phyloP scores from a whole-genome alignment of 352 stramenopile genomes.

The Phytopythium sindhum region DNA sequence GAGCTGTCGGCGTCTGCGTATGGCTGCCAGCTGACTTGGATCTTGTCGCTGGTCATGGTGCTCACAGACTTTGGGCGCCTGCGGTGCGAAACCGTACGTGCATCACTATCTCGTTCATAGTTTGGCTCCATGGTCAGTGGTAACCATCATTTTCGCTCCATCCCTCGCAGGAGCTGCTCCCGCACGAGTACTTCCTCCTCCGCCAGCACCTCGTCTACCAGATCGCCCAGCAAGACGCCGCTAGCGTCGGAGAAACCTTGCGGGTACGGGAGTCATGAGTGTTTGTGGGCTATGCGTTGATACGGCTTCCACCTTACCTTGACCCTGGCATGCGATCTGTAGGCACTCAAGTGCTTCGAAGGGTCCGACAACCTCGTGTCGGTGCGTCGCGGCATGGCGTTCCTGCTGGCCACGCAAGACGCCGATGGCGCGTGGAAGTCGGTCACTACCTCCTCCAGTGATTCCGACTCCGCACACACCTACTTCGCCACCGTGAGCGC shows the following conservation, averaged over 20 bases:
- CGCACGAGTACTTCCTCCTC: constrained; percentile 90
- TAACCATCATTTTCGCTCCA: not conserved
- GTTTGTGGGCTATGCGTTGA: not conserved
- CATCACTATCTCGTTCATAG: not conserved
- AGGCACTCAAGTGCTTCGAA: constrained; percentile 76
- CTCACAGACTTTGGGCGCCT: constrained; percentile 81
- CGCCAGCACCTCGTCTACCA: constrained; percentile 78
- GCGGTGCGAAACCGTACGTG: constrained; percentile 54
- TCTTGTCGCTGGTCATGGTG: constrained; percentile 85
- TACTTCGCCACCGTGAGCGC: constrained; percentile 60
- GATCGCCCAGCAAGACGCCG: constrained; percentile 69
- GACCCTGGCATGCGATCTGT: constrained; percentile 1
- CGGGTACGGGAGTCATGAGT: constrained; percentile 27
- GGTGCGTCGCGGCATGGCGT: constrained; percentile 65
- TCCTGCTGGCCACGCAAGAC: constrained; percentile 55
- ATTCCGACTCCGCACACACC: constrained; percentile 17
- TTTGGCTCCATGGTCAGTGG: not conserved
- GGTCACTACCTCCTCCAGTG: constrained; percentile 7
- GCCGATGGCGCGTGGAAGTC: constrained; percentile 57
- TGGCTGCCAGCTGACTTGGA: constrained; percentile 74
- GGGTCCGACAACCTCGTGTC: constrained; percentile 63
- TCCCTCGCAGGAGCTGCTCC: constrained; percentile 66
- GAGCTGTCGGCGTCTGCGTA: constrained; percentile 71
- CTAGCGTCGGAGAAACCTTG: constrained; percentile 67
- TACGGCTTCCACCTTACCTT: not conserved